Evolutionary conservation across 2,329 filamentous ascomycete species (phyloP).

Genomic region (Hirsutella thompsonii): DNA sequence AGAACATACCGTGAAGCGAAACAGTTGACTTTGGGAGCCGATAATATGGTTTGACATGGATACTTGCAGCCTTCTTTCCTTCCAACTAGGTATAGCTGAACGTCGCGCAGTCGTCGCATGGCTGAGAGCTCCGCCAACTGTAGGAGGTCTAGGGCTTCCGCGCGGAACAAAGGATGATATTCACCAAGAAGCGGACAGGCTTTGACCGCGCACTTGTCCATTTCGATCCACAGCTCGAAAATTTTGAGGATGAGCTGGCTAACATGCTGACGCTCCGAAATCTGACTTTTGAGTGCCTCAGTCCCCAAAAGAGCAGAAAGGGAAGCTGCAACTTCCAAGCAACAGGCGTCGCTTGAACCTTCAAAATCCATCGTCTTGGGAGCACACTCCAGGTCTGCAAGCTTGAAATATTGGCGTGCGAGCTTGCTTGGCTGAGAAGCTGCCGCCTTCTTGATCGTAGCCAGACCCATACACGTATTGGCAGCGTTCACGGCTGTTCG

Average conservation of each 20-base stretch:
- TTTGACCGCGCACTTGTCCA: constrained; percentile 5
- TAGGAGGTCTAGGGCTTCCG: constrained; percentile 2
- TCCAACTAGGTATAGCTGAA: constrained; percentile 3
- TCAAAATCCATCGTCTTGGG: neutral
- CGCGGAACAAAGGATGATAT: constrained; percentile 1
- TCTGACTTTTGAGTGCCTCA: neutral
- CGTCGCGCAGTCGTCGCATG: constrained; percentile 1
- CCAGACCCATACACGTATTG: neutral
- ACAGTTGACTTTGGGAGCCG: neutral
- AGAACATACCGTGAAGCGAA: constrained; percentile 3
- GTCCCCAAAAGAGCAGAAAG: neutral
- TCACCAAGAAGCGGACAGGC: constrained; percentile 2
- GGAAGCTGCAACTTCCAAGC: neutral
- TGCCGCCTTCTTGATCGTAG: neutral
- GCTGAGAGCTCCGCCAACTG: neutral
- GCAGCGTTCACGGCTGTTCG: neutral
- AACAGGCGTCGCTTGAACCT: neutral
- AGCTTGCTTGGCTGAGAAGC: neutral
- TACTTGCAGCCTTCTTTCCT: neutral
- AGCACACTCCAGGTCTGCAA: constrained; percentile 1
- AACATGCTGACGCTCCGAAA: constrained; percentile 2
- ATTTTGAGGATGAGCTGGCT: constrained; percentile 6
- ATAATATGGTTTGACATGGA: neutral
- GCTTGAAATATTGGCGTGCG: constrained; percentile 1
- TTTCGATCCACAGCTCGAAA: constrained; percentile 7